A percentile compares a stretch with the other conserved stretches of the same genome.
Conservation (phyloP, 2,329 filamentous ascomycete species). For the Penicillium rolfsii region DNA sequence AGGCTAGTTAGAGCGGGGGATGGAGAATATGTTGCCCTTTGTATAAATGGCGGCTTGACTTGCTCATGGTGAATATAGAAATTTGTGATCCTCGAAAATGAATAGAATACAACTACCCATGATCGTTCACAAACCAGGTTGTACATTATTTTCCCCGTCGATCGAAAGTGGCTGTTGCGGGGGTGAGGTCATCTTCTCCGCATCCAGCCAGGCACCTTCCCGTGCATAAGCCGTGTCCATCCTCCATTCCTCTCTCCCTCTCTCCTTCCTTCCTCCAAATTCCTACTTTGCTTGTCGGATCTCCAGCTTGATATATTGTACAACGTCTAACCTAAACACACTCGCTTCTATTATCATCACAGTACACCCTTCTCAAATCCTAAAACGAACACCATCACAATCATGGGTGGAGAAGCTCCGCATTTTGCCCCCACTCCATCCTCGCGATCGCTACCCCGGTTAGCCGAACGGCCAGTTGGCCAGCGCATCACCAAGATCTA, state of each 20-base stretch:
- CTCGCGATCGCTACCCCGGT: conserved; percentile 53
- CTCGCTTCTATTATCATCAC: not conserved
- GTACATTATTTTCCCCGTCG: not conserved
- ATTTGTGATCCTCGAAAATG: not conserved
- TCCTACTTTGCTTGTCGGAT: not conserved
- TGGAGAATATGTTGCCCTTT: not conserved
- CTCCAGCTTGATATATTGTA: not conserved
- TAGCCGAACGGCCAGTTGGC: conserved; percentile 61
- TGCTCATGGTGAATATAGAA: not conserved
- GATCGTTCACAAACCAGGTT: not conserved
- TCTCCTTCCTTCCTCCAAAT: not conserved
- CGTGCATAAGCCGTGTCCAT: not conserved
- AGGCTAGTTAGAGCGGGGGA: conserved; percentile 26
- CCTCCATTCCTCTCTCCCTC: not conserved
- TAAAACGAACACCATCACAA: conserved; percentile 6
- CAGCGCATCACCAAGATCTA: conserved; percentile 86
- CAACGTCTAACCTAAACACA: not conserved
- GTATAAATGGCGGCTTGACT: not conserved
- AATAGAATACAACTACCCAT: not conserved
- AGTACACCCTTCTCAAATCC: not conserved
- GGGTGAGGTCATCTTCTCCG: conserved; percentile 10
- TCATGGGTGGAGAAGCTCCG: conserved; percentile 45
- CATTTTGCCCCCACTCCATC: conserved; percentile 33
- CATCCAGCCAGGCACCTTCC: not conserved
- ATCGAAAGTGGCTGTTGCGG: not conserved